Base-by-base conservation (phyloP, 306 rosid species). In the Trifolium repens region DNA sequence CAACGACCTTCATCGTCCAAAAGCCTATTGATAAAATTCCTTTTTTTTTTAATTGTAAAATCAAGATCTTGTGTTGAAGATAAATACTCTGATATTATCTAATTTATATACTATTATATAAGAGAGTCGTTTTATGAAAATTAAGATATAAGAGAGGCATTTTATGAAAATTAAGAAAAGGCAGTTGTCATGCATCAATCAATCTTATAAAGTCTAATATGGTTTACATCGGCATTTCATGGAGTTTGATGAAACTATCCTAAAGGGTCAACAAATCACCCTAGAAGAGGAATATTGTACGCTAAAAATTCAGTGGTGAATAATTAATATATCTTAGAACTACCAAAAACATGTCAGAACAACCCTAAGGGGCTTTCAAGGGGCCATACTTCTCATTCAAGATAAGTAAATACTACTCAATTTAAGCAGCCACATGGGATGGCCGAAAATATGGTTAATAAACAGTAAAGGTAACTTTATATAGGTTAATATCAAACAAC, bases 21-120 rank as follows among this genome's bases (percentile, higher is more conserved):
- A 54, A 24, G 54, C 37, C 34, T 9, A 34, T 30, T 76, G 80
- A 73, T 30, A 73, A 42, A 22, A 34, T 37, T 49, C 32, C 43
- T 22, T n/a, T 40, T 14, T 40, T 40, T 40, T 40, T 40, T 39
- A 8, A 42, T 64, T 58, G 34, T 11, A 37, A 58, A 40, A 72
- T 47, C 40, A 55, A 13, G 26, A 72, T 26, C 53, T 37, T 22
- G 65, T 9, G 26, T 39, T 19, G 66, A 19, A 71, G 52, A 55
- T 71, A 22, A 72, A 55, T 10, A 72, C 8, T 39, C 7, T 46
- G 54, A 72, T 17, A 55, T 37, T 47, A 37, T 11, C 16, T 32
- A 50, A 50, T 53, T 53, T 54, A 55, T 55, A 13, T 44, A 2
- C 11, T 44, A 27, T 27, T 27, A 44, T 44, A 19, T 57, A 12